phyloP scores from a whole-genome alignment of 805 yeast genomes.

The Candida easanensis region DNA sequence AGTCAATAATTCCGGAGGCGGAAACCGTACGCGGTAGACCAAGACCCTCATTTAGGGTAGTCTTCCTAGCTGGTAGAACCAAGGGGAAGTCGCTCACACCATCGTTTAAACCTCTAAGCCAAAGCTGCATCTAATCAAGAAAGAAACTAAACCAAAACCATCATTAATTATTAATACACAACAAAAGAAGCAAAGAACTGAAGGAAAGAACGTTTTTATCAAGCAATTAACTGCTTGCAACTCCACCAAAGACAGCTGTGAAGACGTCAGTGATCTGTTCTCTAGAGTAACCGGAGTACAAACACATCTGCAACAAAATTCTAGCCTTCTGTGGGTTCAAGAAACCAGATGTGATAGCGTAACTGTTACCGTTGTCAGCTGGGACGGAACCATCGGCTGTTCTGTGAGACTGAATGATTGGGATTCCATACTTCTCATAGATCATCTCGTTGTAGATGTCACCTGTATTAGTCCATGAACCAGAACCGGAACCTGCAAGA shows the following conservation, averaged over 20 bases:
- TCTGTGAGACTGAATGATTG: slow-evolving; percentile 60
- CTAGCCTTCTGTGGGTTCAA: slow-evolving; percentile 64
- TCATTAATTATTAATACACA: no score
- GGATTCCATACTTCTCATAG: slow-evolving; percentile 37
- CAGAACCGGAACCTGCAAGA: slow-evolving; percentile 70
- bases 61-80: no score
- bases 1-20: no score
- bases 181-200: no score
- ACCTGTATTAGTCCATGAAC: slow-evolving; percentile 44
- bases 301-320: slow-evolving; percentile 54
- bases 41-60: no score
- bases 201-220: no score
- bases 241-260: slow-evolving; percentile 37
- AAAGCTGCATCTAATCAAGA: no score
- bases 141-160: no score
- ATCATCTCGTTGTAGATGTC: slow-evolving; percentile 41
- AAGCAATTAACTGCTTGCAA: background rate
- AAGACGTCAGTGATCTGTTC: slow-evolving; percentile 33
- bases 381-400: slow-evolving; percentile 71
- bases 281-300: slow-evolving; percentile 33
- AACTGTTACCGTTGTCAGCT: slow-evolving; percentile 38
- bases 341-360: slow-evolving; percentile 54
- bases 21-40: no score
- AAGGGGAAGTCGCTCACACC: no score
- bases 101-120: no score